phyloP scores from a whole-genome alignment of 1,284 basidiomycete species.

The Leucoagaricus sp. region DNA sequence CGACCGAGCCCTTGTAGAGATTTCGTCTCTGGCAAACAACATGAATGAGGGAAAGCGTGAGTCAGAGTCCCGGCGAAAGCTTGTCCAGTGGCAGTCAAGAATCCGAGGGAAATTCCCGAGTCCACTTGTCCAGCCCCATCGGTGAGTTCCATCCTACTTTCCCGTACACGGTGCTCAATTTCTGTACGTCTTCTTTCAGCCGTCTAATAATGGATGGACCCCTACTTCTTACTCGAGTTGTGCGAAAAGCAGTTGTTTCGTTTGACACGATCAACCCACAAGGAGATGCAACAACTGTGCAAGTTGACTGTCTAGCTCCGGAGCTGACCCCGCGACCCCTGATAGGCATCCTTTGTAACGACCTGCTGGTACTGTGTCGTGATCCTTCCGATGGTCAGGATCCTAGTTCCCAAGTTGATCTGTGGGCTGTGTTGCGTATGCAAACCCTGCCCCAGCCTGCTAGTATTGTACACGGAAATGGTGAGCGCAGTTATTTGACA shows the following conservation, averaged over 20 bases:
- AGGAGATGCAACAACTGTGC: conserved; percentile 77
- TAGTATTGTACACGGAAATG: conserved; percentile 86
- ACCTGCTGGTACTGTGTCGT: conserved; percentile 87
- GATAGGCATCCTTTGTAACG: conserved; percentile 86
- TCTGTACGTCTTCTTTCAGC: conserved; percentile 36
- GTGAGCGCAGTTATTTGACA: conserved; percentile 41
- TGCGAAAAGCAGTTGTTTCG: conserved; percentile 85
- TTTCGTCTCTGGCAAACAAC: conserved; percentile 83
- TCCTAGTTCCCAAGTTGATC: conserved; percentile 71
- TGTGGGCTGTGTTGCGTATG: conserved; percentile 94
- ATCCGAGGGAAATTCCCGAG: conserved; percentile 92
- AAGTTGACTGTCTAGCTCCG: conserved; percentile 87
- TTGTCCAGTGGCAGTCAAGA: conserved; percentile 91
- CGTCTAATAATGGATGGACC: conserved; percentile 88
- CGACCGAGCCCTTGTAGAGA: conserved; percentile 82
- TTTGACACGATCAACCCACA: conserved; percentile 81
- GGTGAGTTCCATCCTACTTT: conserved; percentile 45
- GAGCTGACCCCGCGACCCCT: conserved; percentile 77
- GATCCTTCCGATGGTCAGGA: conserved; percentile 80
- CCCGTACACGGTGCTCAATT: not conserved
- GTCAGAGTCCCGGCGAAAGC: conserved; percentile 83
- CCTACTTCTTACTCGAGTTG: conserved; percentile 82
- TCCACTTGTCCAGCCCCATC: conserved; percentile 96
- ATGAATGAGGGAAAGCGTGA: conserved; percentile 98
- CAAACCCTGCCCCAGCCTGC: conserved; percentile 86